A percentile compares a stretch with the other conserved stretches of the same genome.
These are phyloP conservation scores for Pseudopithomyces maydicus DNA, from an alignment of 2,329 filamentous ascomycete species.

Conservation along the genomic window DNA sequence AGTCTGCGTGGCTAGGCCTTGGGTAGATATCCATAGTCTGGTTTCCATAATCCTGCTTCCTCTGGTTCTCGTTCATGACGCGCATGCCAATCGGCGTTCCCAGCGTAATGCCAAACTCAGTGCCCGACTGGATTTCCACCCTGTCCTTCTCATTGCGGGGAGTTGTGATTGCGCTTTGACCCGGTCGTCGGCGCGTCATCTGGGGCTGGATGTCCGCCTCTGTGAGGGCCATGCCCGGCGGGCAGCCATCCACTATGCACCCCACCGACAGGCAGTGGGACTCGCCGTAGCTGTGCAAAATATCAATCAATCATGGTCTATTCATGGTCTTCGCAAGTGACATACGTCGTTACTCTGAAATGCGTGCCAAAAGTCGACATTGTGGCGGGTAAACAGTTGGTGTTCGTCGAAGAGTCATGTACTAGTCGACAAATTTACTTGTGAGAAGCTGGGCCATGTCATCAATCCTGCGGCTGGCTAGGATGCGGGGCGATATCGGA, in stretches of 20 bases:
- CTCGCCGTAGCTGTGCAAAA: conserved; percentile 68
- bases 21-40: conserved; percentile 92
- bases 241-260: conserved; percentile 92
- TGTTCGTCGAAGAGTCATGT: conserved; percentile 7
- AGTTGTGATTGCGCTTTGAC: conserved; percentile 88
- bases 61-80: conserved; percentile 90
- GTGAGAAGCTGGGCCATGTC: not conserved
- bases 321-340: conserved; percentile 15
- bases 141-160: conserved; percentile 90
- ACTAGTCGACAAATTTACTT: conserved; percentile 4
- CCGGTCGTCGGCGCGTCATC: conserved; percentile 87
- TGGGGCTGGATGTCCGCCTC: conserved; percentile 92
- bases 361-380: conserved; percentile 80
- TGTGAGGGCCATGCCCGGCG: conserved; percentile 82
- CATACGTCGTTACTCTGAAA: conserved; percentile 83
- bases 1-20: conserved; percentile 91
- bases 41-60: conserved; percentile 88
- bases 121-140: conserved; percentile 91
- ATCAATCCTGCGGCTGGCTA: not conserved
- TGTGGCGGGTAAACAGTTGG: conserved; percentile 4
- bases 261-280: conserved; percentile 92
- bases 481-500: conserved; percentile 5
- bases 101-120: conserved; percentile 85
- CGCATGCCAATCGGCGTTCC: conserved; percentile 89
- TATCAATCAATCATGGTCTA: conserved; percentile 18